Conservation (phyloP, 2,329 filamentous ascomycete genomes). For the Aspergillus persii region DNA sequence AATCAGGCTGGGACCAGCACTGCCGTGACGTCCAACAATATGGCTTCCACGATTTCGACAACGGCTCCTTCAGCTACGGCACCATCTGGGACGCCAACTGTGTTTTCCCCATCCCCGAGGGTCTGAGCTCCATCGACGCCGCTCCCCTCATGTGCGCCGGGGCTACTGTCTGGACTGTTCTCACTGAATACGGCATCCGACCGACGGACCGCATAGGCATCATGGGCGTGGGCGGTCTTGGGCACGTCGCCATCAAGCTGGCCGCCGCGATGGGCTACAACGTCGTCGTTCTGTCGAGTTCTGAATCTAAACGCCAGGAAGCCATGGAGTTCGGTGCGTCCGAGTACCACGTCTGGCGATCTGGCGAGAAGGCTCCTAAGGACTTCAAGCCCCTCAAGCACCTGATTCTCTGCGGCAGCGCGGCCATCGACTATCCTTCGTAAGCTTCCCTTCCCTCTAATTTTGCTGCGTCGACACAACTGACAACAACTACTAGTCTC, state of each 20-base stretch:
- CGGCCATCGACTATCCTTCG: conserved; percentile 13
- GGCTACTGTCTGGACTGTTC: conserved; percentile 50
- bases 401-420: conserved; percentile 16
- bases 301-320: conserved; percentile 19
- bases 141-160: conserved; percentile 36
- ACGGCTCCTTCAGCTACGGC: conserved; percentile 29
- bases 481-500: neutral
- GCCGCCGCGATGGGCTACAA: conserved; percentile 66
- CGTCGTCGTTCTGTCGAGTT: conserved; percentile 25
- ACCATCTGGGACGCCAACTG: conserved; percentile 30
- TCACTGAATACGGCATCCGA: conserved; percentile 59
- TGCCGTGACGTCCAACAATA: conserved; percentile 27
- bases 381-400: conserved; percentile 16
- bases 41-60: conserved; percentile 26
- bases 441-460: neutral
- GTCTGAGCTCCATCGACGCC: conserved; percentile 23
- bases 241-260: conserved; percentile 68
- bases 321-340: conserved; percentile 54
- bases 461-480: neutral
- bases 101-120: conserved; percentile 21
- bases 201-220: conserved; percentile 68
- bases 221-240: conserved; percentile 67
- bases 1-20: conserved; percentile 20
- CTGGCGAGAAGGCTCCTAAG: neutral
- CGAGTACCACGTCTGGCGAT: conserved; percentile 52